Conservation (phyloP, 768 basidiomycete species). For the Boletus reticulatus region DNA sequence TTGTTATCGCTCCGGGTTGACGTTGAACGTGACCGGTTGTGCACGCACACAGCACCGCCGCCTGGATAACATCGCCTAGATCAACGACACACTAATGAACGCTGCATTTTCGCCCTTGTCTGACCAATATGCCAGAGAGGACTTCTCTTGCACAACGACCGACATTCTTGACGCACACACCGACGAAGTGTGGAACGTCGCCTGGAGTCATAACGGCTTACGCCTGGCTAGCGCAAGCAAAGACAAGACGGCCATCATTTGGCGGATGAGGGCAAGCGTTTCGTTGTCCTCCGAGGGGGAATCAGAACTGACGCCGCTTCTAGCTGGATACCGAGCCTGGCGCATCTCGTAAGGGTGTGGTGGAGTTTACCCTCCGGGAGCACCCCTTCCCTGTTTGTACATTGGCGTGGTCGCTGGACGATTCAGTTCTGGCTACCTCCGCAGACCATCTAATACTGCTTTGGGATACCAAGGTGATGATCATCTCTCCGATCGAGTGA, state of each 20-base stretch:
- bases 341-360: constrained; percentile 52
- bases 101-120: constrained; percentile 72
- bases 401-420: constrained; percentile 92
- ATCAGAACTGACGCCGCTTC: constrained; percentile 4
- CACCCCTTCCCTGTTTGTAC: constrained; percentile 78
- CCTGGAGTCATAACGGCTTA: constrained; percentile 89
- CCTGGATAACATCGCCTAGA: constrained; percentile 81
- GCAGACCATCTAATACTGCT: constrained; percentile 80
- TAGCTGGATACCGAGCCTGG: constrained; percentile 49
- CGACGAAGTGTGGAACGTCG: constrained; percentile 95
- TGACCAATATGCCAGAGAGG: constrained; percentile 75
- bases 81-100: constrained; percentile 67
- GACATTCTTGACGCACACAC: constrained; percentile 81
- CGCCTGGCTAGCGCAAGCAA: constrained; percentile 86
- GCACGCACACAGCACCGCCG: constrained; percentile 34
- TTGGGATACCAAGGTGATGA: constrained; percentile 82
- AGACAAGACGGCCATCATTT: constrained; percentile 87
- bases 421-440: constrained; percentile 76
- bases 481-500: background rate
- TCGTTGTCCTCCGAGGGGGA: constrained; percentile 1
- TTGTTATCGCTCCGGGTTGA: no score
- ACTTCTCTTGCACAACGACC: constrained; percentile 85
- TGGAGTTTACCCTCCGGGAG: constrained; percentile 62
- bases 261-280: constrained; percentile 72
- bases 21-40: no score